Conservation (phyloP, 306 rosid genomes). For the Neltuma alba region DNA sequence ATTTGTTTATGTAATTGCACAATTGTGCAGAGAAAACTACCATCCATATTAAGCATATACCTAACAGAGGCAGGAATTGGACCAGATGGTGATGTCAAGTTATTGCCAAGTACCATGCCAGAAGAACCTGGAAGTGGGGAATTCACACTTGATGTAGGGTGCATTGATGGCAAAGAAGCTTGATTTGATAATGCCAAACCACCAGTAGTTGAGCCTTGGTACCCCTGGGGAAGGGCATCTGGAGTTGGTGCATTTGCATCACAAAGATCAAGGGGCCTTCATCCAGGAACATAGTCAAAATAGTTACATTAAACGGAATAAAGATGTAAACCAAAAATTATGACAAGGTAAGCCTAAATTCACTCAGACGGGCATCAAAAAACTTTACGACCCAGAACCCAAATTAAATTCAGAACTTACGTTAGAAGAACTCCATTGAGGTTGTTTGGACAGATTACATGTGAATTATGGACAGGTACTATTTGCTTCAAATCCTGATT, state of each 20-base stretch:
- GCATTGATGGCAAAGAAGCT: slow-evolving; percentile 59
- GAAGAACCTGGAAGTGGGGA: slow-evolving; percentile 77
- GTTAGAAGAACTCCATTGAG: slow-evolving; percentile 72
- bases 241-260: slow-evolving; percentile 70
- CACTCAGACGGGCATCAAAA: slow-evolving; percentile 21
- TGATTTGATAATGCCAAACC: slow-evolving; percentile 76
- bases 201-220: slow-evolving; percentile 77
- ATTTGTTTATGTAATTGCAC: neutral
- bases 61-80: slow-evolving; percentile 58
- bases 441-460: slow-evolving; percentile 66
- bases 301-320: slow-evolving; percentile 16
- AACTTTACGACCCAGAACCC: neutral
- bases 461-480: slow-evolving; percentile 74
- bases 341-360: slow-evolving; percentile 4
- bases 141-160: slow-evolving; percentile 70
- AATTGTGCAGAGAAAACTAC: slow-evolving; percentile 16
- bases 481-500: slow-evolving; percentile 74
- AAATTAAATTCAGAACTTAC: slow-evolving; percentile 59
- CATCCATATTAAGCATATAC: slow-evolving; percentile 46
- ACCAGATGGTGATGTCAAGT: slow-evolving; percentile 68
- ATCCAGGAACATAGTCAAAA: slow-evolving; percentile 44
- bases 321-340: slow-evolving; percentile 14
- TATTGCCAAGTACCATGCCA: slow-evolving; percentile 65
- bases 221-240: slow-evolving; percentile 63
- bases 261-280: slow-evolving; percentile 98